phyloP scores from a whole-genome alignment of 495 filamentous ascomycete species.

The Talaromyces trachyspermus region DNA sequence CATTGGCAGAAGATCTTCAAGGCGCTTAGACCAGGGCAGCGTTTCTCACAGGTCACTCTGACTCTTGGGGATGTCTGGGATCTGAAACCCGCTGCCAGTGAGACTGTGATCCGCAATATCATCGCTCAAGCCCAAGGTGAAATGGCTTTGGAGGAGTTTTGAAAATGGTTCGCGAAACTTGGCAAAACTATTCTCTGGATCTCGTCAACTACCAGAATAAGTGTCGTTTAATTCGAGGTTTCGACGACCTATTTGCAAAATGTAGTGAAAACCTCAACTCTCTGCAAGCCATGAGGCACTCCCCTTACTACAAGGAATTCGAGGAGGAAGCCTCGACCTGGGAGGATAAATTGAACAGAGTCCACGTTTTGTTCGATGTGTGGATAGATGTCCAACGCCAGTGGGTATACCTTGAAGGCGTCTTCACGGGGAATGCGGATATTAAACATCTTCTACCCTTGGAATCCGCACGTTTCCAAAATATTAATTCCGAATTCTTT shows the following conservation, averaged over 20 bases:
- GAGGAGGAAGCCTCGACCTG: conserved; percentile 92
- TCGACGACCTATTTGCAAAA: conserved; percentile 97
- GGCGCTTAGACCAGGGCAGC: conserved; percentile 76
- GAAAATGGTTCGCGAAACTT: conserved; percentile 92
- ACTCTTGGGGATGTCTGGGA: conserved; percentile 98
- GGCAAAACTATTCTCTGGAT: conserved; percentile 90
- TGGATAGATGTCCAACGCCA: conserved; percentile 99
- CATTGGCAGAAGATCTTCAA: conserved; percentile 99
- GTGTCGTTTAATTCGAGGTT: conserved; percentile 91
- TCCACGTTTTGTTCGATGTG: conserved; percentile 95
- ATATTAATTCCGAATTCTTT: conserved; percentile 98
- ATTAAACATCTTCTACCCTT: conserved; percentile 97
- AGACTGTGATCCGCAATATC: conserved; percentile 80
- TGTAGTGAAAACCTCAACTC: conserved; percentile 98
- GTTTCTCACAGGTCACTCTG: conserved; percentile 88
- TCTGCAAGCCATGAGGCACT: conserved; percentile 96
- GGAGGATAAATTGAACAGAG: conserved; percentile 97
- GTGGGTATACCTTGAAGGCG: conserved; percentile 98
- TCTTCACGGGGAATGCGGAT: conserved; percentile 96
- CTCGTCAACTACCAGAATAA: conserved; percentile 97
- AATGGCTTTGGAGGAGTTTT: conserved; percentile 98
- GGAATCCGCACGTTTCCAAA: conserved; percentile 92
- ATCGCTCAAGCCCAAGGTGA: conserved; percentile 95
- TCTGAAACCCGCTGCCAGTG: conserved; percentile 77
- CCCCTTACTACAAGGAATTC: conserved; percentile 97